Evolutionary conservation across 345 rosid genomes (phyloP).

Genomic region (Viola odorata): DNA sequence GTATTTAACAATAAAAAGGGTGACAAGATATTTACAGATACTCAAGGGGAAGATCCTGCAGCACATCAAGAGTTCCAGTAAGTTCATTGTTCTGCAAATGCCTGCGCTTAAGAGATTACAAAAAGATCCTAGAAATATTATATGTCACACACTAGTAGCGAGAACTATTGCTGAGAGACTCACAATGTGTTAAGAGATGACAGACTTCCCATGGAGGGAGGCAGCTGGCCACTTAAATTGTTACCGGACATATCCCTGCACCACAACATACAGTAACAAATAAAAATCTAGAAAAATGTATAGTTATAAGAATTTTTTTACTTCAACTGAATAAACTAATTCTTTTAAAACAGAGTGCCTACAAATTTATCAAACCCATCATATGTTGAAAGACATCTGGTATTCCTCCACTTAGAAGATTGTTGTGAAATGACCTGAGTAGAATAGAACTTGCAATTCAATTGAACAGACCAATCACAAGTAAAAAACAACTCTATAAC

Average conservation of each 20-base stretch:
- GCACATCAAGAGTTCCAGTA: conserved; percentile 60
- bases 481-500: neutral
- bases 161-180: conserved; percentile 21
- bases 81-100: conserved; percentile 77
- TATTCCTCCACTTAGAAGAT: conserved; percentile 56
- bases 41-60: conserved; percentile 65
- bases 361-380: conserved; percentile 53
- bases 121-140: neutral
- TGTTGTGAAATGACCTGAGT: conserved; percentile 62
- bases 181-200: conserved; percentile 65
- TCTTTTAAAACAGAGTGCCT: conserved; percentile 16
- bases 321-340: neutral
- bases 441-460: conserved; percentile 7
- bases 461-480: conserved; percentile 4
- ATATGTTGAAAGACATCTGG: conserved; percentile 70
- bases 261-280: conserved; percentile 15
- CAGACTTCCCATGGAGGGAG: conserved; percentile 67
- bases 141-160: neutral
- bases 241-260: conserved; percentile 78
- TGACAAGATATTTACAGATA: conserved; percentile 49
- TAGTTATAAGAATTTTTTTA: neutral
- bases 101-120: conserved; percentile 35
- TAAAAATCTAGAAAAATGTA: conserved; percentile 8
- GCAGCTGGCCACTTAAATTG: conserved; percentile 61
- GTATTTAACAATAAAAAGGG: neutral